Conservation (phyloP, 257 asterid species). For the Mitragyna speciosa region DNA sequence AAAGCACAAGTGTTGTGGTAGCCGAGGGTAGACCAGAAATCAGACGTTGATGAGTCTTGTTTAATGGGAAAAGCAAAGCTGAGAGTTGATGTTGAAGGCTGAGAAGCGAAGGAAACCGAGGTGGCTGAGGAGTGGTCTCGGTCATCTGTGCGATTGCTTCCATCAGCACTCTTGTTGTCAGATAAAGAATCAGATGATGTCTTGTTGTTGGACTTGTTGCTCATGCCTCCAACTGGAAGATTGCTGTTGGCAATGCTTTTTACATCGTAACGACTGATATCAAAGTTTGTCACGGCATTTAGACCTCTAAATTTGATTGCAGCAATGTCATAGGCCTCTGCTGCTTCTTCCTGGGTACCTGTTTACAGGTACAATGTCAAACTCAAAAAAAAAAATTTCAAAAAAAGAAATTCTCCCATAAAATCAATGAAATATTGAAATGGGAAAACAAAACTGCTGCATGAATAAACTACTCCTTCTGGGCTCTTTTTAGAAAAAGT, state of each 20-base stretch:
- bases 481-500: too few species aligned
- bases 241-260: conserved; percentile 65
- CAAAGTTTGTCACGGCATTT: conserved; percentile 78
- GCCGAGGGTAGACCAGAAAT: conserved; percentile 60
- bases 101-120: conserved; percentile 24
- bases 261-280: conserved; percentile 74
- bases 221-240: conserved; percentile 61
- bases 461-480: too few species aligned
- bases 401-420: not conserved
- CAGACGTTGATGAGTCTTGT: conserved; percentile 35
- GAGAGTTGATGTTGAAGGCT: conserved; percentile 23
- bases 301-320: conserved; percentile 83
- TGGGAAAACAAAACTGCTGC: not conserved
- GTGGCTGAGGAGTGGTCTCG: conserved; percentile 34
- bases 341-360: conserved; percentile 93
- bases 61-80: conserved; percentile 42
- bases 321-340: conserved; percentile 84
- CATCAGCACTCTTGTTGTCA: conserved; percentile 32
- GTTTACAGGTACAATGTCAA: not conserved
- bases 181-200: conserved; percentile 39
- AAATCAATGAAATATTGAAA: not conserved
- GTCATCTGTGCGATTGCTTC: conserved; percentile 18
- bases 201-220: conserved; percentile 44
- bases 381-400: too few species aligned
- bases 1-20: conserved; percentile 31